These are phyloP conservation scores for Malus hybrid DNA, from an alignment of 331 rosid species.

Conservation along the genomic window DNA sequence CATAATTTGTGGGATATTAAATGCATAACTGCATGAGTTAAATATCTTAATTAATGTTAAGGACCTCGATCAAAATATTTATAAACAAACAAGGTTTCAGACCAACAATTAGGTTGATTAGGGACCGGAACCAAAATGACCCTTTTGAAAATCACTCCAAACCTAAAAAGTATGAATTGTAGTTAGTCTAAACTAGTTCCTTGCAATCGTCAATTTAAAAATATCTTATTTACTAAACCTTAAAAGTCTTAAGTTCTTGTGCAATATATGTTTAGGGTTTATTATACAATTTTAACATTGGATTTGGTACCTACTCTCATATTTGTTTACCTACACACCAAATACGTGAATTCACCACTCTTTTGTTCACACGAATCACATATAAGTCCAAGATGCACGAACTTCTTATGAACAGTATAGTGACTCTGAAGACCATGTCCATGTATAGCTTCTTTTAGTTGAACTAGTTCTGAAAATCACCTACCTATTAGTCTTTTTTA, in stretches of 20 bases:
- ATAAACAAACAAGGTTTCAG: too few relatives aligned
- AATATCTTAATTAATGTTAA: too few relatives aligned
- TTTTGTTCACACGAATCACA: neutral
- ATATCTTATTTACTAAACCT: too few relatives aligned
- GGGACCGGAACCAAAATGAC: too few relatives aligned
- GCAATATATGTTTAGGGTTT: neutral
- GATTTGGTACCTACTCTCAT: neutral
- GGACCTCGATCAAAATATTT: too few relatives aligned
- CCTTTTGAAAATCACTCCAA: too few relatives aligned
- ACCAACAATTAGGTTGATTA: too few relatives aligned
- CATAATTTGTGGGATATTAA: too few relatives aligned
- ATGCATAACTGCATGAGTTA: too few relatives aligned
- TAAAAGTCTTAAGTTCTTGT: neutral
- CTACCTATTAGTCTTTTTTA: neutral
- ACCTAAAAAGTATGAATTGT: too few relatives aligned
- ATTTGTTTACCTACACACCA: neutral
- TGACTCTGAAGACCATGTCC: neutral
- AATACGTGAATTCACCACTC: neutral
- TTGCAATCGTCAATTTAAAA: too few relatives aligned
- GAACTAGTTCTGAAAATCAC: neutral
- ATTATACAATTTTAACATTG: neutral
- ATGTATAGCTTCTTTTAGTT: neutral
- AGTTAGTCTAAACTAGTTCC: too few relatives aligned
- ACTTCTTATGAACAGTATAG: neutral
- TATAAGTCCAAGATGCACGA: neutral